Percentiles rank a stretch among this genome's conserved stretches.
These are phyloP conservation scores for Podospora pseudopauciseta DNA, from an alignment of 495 filamentous ascomycete species.

Conservation along the genomic window DNA sequence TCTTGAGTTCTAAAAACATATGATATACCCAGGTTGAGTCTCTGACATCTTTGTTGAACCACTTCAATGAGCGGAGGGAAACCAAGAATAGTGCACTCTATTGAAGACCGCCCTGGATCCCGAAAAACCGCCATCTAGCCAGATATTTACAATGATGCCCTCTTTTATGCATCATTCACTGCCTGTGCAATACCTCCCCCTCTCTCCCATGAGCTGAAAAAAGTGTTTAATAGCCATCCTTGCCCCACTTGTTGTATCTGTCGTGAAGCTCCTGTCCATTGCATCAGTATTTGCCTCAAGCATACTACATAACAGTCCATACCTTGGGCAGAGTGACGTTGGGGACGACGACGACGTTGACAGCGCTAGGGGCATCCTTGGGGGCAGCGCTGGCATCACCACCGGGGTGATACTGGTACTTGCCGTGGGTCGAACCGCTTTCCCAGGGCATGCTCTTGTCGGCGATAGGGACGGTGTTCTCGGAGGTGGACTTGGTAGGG, in stretches of 20 bases:
- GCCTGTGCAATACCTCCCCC: background rate
- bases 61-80: no score
- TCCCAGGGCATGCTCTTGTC: constrained; percentile 87
- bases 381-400: constrained; percentile 71
- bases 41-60: background rate
- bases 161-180: constrained; percentile 1
- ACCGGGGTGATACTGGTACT: constrained; percentile 90
- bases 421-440: constrained; percentile 57
- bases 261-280: constrained; percentile 76
- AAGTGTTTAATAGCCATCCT: constrained; percentile 60
- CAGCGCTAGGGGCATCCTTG: constrained; percentile 86
- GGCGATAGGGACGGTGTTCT: constrained; percentile 70
- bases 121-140: background rate
- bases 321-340: constrained; percentile 92
- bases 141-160: constrained; percentile 19
- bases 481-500: constrained; percentile 80
- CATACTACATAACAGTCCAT: constrained; percentile 18
- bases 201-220: background rate
- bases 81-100: constrained; percentile 28
- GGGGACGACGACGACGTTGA: constrained; percentile 91
- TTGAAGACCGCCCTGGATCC: constrained; percentile 4
- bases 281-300: constrained; percentile 17
- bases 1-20: constrained; percentile 8
- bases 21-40: background rate
- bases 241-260: constrained; percentile 97